Percentiles rank a stretch among this genome's conserved stretches.
Evolutionary conservation across 805 yeast species (phyloP).

Genomic region (Ogataea zsoltii): DNA sequence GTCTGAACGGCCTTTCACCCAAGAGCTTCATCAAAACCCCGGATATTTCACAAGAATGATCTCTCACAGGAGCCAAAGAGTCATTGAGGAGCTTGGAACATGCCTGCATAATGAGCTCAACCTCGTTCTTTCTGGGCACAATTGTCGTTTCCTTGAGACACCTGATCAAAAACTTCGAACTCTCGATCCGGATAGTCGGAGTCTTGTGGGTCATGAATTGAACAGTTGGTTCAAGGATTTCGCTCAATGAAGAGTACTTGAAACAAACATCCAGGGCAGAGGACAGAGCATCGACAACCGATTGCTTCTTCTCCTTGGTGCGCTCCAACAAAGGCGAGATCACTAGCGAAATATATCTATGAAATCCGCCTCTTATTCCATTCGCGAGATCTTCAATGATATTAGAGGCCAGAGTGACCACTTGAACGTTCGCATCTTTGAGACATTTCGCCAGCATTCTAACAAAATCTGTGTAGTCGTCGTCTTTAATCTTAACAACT

Average conservation of each 20-base stretch:
- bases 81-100: conserved; percentile 72
- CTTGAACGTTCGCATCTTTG: conserved; percentile 88
- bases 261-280: conserved; percentile 67
- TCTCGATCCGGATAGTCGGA: conserved; percentile 76
- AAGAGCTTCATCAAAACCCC: conserved; percentile 83
- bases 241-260: conserved; percentile 47
- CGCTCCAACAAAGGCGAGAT: conserved; percentile 72
- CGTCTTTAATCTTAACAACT: conserved; percentile 52
- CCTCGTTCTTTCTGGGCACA: conserved; percentile 53
- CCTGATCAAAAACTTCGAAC: conserved; percentile 63
- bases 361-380: conserved; percentile 63
- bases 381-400: conserved; percentile 60
- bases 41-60: conserved; percentile 70
- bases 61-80: conserved; percentile 81
- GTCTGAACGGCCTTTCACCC: conserved; percentile 67
- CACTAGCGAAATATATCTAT: conserved; percentile 51
- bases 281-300: conserved; percentile 71
- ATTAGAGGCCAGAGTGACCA: conserved; percentile 75
- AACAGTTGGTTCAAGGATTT: conserved; percentile 59
- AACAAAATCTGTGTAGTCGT: conserved; percentile 68
- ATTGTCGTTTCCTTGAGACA: conserved; percentile 53
- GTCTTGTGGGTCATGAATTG: conserved; percentile 70
- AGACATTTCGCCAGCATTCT: conserved; percentile 66
- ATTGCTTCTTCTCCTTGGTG: conserved; percentile 82
- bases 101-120: conserved; percentile 55